phyloP scores from a whole-genome alignment of 768 basidiomycete genomes.

The Chiua virens region DNA sequence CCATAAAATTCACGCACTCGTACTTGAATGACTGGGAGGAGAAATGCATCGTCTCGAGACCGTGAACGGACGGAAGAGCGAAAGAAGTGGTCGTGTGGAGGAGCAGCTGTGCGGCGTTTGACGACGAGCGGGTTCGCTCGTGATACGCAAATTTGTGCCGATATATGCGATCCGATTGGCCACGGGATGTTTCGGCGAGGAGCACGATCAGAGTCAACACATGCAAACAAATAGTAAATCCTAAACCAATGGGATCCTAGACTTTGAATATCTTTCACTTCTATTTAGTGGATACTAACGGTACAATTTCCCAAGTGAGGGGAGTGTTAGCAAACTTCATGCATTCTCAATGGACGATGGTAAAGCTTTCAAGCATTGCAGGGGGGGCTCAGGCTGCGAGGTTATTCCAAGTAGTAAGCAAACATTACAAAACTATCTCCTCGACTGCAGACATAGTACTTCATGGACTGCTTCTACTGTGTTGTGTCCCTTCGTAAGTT shows the following conservation, averaged over 20 bases:
- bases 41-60: slow-evolving; percentile 64
- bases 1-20: slow-evolving; percentile 55
- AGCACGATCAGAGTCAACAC: not conserved
- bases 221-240: too few species aligned
- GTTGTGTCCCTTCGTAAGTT: slow-evolving; percentile 16
- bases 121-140: slow-evolving; percentile 7
- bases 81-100: slow-evolving; percentile 21
- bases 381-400: too few species aligned
- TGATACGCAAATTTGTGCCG: slow-evolving; percentile 13
- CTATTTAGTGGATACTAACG: too few species aligned
- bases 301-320: too few species aligned
- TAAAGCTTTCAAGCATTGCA: too few species aligned
- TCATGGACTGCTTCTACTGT: not conserved
- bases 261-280: too few species aligned
- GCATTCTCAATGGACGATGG: too few species aligned
- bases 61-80: slow-evolving; percentile 24
- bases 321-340: too few species aligned
- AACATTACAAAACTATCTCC: too few species aligned
- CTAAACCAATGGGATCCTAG: too few species aligned
- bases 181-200: slow-evolving; percentile 17
- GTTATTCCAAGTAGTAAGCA: too few species aligned
- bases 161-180: slow-evolving; percentile 30
- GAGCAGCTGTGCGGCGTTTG: slow-evolving; percentile 12
- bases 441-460: too few species aligned
- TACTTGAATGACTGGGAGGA: slow-evolving; percentile 84